These are phyloP conservation scores for Scalesia atractyloides DNA, from an alignment of 129 eudicot genomes.

Conservation along the genomic window DNA sequence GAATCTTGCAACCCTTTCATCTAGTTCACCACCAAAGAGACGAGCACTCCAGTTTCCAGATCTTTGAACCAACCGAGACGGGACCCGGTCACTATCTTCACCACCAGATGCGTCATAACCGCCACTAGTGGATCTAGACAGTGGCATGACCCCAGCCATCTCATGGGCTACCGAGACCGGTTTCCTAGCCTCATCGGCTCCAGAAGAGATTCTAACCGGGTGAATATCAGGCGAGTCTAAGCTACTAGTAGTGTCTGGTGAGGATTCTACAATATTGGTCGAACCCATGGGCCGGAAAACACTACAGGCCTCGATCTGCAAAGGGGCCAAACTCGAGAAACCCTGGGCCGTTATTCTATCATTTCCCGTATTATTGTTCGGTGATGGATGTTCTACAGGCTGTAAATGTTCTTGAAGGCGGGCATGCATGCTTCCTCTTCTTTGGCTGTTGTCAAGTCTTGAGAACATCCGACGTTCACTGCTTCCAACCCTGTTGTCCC, in stretches of 20 bases:
- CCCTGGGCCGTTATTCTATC: constrained; percentile 28
- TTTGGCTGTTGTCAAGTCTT: constrained; percentile 53
- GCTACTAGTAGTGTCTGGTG: constrained; percentile 77
- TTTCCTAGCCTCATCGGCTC: constrained; percentile 56
- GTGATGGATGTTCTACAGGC: constrained; percentile 45
- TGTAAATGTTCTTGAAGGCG: constrained; percentile 66
- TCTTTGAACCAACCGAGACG: constrained; percentile 56
- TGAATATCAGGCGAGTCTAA: constrained; percentile 85
- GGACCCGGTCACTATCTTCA: constrained; percentile 95
- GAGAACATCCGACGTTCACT: constrained; percentile 58
- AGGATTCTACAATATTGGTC: constrained; percentile 54
- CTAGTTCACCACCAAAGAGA: constrained; percentile 56
- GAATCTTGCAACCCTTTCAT: constrained; percentile 43
- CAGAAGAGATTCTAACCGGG: constrained; percentile 71
- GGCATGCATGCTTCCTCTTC: constrained; percentile 62
- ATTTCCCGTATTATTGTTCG: constrained; percentile 23
- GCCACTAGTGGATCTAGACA: constrained; percentile 93
- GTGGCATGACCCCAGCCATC: constrained; percentile 43
- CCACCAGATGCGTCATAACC: constrained; percentile 96
- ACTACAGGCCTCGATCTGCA: constrained; percentile 77
- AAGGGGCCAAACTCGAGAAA: constrained; percentile 54
- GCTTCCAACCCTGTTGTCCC: constrained; percentile 71
- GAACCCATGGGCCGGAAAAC: constrained; percentile 52
- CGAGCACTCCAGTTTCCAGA: constrained; percentile 64
- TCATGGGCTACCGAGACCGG: constrained; percentile 27